Conservation (phyloP, 306 rosid genomes). For the Cucumis cinereus region DNA sequence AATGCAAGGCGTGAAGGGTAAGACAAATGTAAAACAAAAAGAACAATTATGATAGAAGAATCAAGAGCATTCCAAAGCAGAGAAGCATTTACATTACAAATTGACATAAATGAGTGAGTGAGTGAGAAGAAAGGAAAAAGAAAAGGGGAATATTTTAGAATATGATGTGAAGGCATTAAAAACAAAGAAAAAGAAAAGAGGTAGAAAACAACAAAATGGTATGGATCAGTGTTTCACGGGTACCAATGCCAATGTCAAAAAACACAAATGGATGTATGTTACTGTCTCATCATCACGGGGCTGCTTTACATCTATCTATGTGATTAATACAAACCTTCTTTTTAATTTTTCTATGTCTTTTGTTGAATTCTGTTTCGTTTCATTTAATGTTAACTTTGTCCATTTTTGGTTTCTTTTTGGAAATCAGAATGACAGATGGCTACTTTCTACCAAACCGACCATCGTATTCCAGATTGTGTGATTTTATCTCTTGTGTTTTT, state of each 20-base stretch:
- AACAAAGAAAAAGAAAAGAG: background rate
- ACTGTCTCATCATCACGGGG: background rate
- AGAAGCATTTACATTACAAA: background rate
- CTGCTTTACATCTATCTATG: background rate
- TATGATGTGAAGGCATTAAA: background rate
- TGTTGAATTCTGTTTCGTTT: background rate
- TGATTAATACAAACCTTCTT: background rate
- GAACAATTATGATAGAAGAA: background rate
- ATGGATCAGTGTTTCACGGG: background rate
- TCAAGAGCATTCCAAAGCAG: background rate
- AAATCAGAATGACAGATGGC: background rate
- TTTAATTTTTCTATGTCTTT: background rate
- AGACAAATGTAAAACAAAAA: too few relatives aligned
- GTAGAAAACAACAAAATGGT: background rate
- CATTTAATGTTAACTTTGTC: background rate
- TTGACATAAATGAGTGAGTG: background rate
- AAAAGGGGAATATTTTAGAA: background rate
- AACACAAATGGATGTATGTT: background rate
- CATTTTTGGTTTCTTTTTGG: background rate
- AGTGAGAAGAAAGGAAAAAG: too few relatives aligned
- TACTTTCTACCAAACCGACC: background rate
- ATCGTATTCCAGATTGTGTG: background rate
- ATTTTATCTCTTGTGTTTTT: background rate
- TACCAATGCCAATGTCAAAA: background rate
- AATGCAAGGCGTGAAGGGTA: too few relatives aligned